Evolutionary conservation across 352 stramenopile genomes (phyloP), one percentile per base, ranked within the genome.

Genomic region (Globisporangium rhizosaccharum): DNA sequence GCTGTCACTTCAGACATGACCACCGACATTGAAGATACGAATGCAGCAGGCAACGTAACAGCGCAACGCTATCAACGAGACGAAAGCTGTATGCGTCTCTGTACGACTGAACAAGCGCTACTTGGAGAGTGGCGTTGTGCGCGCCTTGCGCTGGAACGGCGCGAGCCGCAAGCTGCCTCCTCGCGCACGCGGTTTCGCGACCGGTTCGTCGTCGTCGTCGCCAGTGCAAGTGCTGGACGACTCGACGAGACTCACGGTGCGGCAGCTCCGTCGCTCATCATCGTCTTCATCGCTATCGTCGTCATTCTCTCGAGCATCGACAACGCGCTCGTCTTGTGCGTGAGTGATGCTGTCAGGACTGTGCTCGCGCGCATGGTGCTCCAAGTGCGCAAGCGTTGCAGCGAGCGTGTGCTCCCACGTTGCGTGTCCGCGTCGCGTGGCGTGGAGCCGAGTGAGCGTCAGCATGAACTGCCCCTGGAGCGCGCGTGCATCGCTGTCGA

Each of bases 71-170:
- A 33, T 33, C 28, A 33, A 33, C 2, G 14, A 20, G 18, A 26
- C 28, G 20, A 17, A n/a, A 33, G 8, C 17, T 20, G 12, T 26
- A 30, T 33, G 15, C 33, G n/a, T 46, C 9, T 28, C 51, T 28
- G 37, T 30, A 28, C n/a, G n/a, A 47, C 20, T 30, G 26, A 20
- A 28, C 42, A 49, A 25, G 49, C 23, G 23, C 30, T 23, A 42
- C 26, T 44, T 51, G 3, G 26, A 30, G 1, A 50, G 42, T 17
- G 17, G 4, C 23, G 2, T 44, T 25, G n/a, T n/a, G 18, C 52
- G 52, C 6, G 52, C 26, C n/a, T 65, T 65, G 18, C 59, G 51
- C 39, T 58, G 51, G 59, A 59, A 64, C 11, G 59, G 51, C 41
- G 59, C 51, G 6, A 58, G 42, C 20, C 7, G 20, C 14, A 23